Evolutionary conservation across 306 rosid species (phyloP), one percentile per base, ranked within the genome.

Genomic region (Castanea sativa): DNA sequence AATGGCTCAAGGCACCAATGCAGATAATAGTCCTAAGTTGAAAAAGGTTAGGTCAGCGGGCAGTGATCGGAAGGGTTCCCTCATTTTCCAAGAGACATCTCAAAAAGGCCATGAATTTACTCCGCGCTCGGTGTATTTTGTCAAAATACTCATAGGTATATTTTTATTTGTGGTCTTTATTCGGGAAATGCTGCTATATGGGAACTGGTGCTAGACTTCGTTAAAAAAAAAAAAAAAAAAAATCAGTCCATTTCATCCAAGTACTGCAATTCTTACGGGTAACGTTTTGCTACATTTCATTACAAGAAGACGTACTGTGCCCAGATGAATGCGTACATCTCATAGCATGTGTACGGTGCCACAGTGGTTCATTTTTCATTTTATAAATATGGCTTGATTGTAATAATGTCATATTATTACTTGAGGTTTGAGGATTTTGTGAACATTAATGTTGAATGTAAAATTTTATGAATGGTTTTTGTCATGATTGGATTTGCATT

Each of bases 51-150:
- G 33, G 29, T 79, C 85, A 43, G 55, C 85, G 41, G 16, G 32
- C 52, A 52, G 56, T 38, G 69, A 51, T 55, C 21, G 70, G 63
- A 86, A 49, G 67, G 20, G 69, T 73, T 81, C 81, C 53, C 85
- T 85, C 81, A 25, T 78, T 63, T 61, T 51, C 78, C 20, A 53
- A 74, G 87, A 86, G 65, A 58, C 80, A 4, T 49, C 81, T 75
- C 79, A 52, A 6, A 16, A 76, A 32, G 74, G 73, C 78, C 73
- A 73, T 51, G 76, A 73, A 61, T 77, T 80, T 25, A 75, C 68
- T 64, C 85, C 90, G 0, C 93, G 67, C 1, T 76, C 75, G 0
- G 90, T 81, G 20, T 85, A 83, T 79, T 35, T 76, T 32, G 53
- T 55, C 35, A 81, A 85, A 41, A 60, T 69, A n/a, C 16, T 83